Percentiles rank a stretch among this genome's conserved stretches.
Conservation (phyloP, 176 grass and related monocot species). For the Tillandsia fasciculata region DNA sequence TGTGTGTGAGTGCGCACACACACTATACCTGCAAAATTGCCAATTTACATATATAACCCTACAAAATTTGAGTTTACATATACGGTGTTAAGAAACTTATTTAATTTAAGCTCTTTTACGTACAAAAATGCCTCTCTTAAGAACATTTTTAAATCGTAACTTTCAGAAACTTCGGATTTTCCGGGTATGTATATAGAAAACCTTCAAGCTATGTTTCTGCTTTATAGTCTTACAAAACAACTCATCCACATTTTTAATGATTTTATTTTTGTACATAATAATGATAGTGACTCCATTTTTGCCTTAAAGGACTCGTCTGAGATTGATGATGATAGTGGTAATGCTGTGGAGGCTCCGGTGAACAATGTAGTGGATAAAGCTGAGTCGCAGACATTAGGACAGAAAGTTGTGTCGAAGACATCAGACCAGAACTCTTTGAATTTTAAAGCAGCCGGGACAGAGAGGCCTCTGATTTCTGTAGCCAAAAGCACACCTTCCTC, state of each 20-base stretch:
- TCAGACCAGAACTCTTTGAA: neutral
- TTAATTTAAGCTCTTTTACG: too few relatives aligned
- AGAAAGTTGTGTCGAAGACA: conserved; percentile 8
- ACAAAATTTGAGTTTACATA: too few relatives aligned
- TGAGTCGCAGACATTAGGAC: conserved; percentile 17
- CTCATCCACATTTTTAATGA: neutral
- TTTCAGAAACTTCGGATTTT: too few relatives aligned
- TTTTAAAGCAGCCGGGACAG: conserved; percentile 10
- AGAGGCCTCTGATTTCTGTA: conserved; percentile 10
- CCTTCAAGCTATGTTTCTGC: too few relatives aligned
- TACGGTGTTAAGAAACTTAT: too few relatives aligned
- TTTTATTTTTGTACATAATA: conserved; percentile 3
- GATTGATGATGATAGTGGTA: conserved; percentile 42
- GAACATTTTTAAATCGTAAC: too few relatives aligned
- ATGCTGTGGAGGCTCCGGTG: conserved; percentile 8
- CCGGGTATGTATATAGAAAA: too few relatives aligned
- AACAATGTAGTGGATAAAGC: conserved; percentile 16
- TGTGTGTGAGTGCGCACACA: conserved; percentile 5
- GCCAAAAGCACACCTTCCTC: conserved; percentile 15
- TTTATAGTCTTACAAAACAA: too few relatives aligned
- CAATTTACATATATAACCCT: neutral
- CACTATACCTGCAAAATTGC: too few relatives aligned
- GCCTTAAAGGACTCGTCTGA: conserved; percentile 34
- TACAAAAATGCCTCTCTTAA: too few relatives aligned
- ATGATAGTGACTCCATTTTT: conserved; percentile 4